phyloP scores from a whole-genome alignment of 805 yeast species.

The Kodamaea neixiangensis region DNA sequence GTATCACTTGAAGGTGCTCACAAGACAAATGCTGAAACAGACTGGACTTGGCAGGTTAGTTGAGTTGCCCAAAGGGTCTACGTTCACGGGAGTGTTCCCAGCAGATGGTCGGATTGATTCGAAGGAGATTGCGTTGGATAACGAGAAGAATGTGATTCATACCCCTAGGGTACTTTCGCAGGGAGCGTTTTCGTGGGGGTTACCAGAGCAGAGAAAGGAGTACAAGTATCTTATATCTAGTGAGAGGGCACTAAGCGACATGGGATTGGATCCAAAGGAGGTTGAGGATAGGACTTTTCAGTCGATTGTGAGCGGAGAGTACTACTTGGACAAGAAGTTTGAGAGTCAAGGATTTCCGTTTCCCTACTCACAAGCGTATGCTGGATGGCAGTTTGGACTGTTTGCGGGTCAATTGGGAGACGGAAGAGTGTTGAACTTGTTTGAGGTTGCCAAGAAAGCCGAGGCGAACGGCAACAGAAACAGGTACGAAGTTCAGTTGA shows the following conservation, averaged over 20 bases:
- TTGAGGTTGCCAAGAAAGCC: conserved; percentile 55
- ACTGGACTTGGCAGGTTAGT: conserved; percentile 20
- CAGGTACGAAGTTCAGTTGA: conserved; percentile 71
- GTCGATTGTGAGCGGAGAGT: conserved; percentile 63
- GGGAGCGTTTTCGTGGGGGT: conserved; percentile 73
- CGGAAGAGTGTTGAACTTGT: conserved; percentile 84
- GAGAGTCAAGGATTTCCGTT: conserved; percentile 38
- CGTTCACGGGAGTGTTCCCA: conserved; percentile 26
- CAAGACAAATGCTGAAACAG: conserved; percentile 6
- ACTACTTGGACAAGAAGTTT: conserved; percentile 26
- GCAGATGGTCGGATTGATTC: conserved; percentile 35
- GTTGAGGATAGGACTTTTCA: conserved; percentile 47
- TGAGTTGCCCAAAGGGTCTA: conserved; percentile 31
- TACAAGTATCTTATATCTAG: conserved; percentile 60
- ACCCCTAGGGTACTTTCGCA: conserved; percentile 42
- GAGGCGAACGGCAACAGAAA: conserved; percentile 29
- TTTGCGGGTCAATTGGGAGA: conserved; percentile 98
- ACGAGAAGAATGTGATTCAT: conserved; percentile 32
- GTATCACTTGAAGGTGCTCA: neutral
- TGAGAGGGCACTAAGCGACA: conserved; percentile 57
- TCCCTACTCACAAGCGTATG: conserved; percentile 91
- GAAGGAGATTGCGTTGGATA: conserved; percentile 27
- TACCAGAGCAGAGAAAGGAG: conserved; percentile 62
- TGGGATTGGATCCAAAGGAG: conserved; percentile 52
- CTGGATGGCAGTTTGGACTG: conserved; percentile 94